Evolutionary conservation across 345 rosid genomes (phyloP).

Genomic region (Pugionium dolabratum): DNA sequence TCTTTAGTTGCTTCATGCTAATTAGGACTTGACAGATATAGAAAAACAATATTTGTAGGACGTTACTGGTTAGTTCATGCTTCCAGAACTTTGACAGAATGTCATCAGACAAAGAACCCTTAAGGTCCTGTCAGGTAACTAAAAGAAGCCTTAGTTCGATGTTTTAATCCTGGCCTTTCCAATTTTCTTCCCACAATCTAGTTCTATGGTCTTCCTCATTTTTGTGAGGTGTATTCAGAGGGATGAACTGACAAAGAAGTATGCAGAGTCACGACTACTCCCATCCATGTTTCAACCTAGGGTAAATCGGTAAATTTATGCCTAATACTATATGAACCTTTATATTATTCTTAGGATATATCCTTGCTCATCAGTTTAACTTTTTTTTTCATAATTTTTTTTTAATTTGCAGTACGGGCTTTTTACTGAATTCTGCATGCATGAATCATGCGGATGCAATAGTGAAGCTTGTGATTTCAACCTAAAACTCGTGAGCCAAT

Average conservation of each 20-base stretch:
- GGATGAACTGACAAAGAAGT: slow-evolving; percentile 70
- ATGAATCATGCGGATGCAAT: slow-evolving; percentile 58
- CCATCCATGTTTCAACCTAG: slow-evolving; percentile 56
- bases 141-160: slow-evolving; percentile 18
- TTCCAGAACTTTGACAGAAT: slow-evolving; percentile 60
- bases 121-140: slow-evolving; percentile 71
- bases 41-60: slow-evolving; percentile 53
- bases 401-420: slow-evolving; percentile 60
- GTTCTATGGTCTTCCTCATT: slow-evolving; percentile 43
- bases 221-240: slow-evolving; percentile 63
- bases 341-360: slow-evolving; percentile 23
- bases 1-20: slow-evolving; percentile 29
- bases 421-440: slow-evolving; percentile 62
- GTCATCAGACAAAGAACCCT: slow-evolving; percentile 56
- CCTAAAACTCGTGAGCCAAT: slow-evolving; percentile 62
- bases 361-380: slow-evolving; percentile 25
- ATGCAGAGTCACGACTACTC: slow-evolving; percentile 55
- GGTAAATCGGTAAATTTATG: slow-evolving; percentile 60
- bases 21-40: slow-evolving; percentile 20
- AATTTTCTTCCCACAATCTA: slow-evolving; percentile 10
- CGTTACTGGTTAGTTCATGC: slow-evolving; percentile 61
- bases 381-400: background rate
- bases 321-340: slow-evolving; percentile 10
- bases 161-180: slow-evolving; percentile 24
- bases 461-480: slow-evolving; percentile 47